Conservation (phyloP, 352 stramenopile genomes). For the Elongisporangium anandrum region DNA sequence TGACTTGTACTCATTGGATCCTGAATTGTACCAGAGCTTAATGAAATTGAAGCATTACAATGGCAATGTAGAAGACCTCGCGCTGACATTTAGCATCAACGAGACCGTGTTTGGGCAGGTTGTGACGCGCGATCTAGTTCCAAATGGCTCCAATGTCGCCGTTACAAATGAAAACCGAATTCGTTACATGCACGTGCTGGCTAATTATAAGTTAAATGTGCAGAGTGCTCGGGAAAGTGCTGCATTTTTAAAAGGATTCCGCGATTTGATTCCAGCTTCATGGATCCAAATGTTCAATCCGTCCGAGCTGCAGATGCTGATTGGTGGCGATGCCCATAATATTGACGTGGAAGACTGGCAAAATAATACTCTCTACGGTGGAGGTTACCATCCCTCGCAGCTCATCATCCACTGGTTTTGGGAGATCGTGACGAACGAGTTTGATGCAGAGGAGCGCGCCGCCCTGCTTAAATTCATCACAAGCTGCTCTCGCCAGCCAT, state of each 20-base stretch:
- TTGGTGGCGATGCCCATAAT: constrained; percentile 87
- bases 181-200: constrained; percentile 95
- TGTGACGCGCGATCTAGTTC: constrained; percentile 72
- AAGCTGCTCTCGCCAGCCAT: constrained; percentile 87
- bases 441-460: constrained; percentile 82
- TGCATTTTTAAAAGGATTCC: constrained; percentile 69
- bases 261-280: constrained; percentile 63
- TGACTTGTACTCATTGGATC: constrained; percentile 93
- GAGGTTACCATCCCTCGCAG: constrained; percentile 91
- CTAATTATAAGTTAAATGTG: constrained; percentile 97
- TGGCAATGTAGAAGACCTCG: constrained; percentile 87
- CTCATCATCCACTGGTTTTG: constrained; percentile 71
- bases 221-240: constrained; percentile 45
- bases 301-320: constrained; percentile 93
- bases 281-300: constrained; percentile 85
- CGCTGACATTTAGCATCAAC: constrained; percentile 93
- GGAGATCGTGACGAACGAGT: constrained; percentile 64
- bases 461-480: constrained; percentile 97
- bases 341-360: constrained; percentile 96
- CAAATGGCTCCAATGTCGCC: constrained; percentile 74
- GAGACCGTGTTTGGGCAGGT: constrained; percentile 72
- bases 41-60: constrained; percentile 95
- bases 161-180: constrained; percentile 95
- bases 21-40: constrained; percentile 93
- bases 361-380: constrained; percentile 90